phyloP scores from a whole-genome alignment of 2,329 filamentous ascomycete species.

The Xylariaceae sp. region DNA sequence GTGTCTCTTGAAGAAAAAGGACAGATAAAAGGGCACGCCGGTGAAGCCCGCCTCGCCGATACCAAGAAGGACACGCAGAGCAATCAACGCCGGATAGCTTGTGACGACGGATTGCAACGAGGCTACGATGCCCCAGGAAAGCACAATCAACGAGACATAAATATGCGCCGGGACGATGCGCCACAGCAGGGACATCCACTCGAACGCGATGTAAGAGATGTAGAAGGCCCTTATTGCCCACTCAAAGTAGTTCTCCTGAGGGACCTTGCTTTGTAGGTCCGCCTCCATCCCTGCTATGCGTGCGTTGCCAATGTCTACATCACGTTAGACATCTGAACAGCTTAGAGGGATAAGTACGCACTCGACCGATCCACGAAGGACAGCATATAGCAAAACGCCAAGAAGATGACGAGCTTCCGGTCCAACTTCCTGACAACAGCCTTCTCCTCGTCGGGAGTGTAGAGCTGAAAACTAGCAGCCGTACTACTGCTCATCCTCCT shows the following conservation, averaged over 20 bases:
- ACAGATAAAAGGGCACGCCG: conserved; percentile 58
- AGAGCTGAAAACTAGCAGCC: conserved; percentile 28
- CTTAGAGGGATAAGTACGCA: conserved; percentile 37
- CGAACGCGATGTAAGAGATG: conserved; percentile 56
- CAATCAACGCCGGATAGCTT: conserved; percentile 56
- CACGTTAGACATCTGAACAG: conserved; percentile 1
- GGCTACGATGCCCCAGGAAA: conserved; percentile 74
- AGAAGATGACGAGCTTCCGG: conserved; percentile 68
- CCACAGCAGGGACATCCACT: conserved; percentile 62
- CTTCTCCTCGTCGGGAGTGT: conserved; percentile 64
- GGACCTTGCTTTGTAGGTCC: conserved; percentile 49
- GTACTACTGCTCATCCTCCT: conserved; percentile 17
- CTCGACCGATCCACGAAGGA: conserved; percentile 83
- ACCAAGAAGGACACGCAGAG: conserved; percentile 52
- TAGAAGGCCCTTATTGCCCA: conserved; percentile 60
- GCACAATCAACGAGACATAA: conserved; percentile 53
- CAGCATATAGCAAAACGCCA: conserved; percentile 77
- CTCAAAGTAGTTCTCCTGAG: conserved; percentile 46
- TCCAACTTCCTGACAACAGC: conserved; percentile 72
- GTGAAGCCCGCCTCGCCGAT: conserved; percentile 62
- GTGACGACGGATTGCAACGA: conserved; percentile 64
- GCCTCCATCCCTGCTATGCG: conserved; percentile 58
- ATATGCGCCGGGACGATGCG: conserved; percentile 54
- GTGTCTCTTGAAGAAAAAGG: conserved; percentile 57
- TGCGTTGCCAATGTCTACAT: conserved; percentile 56